Base-by-base conservation (phyloP, 495 filamentous ascomycete genomes). In the Sordaria brevicollis region DNA sequence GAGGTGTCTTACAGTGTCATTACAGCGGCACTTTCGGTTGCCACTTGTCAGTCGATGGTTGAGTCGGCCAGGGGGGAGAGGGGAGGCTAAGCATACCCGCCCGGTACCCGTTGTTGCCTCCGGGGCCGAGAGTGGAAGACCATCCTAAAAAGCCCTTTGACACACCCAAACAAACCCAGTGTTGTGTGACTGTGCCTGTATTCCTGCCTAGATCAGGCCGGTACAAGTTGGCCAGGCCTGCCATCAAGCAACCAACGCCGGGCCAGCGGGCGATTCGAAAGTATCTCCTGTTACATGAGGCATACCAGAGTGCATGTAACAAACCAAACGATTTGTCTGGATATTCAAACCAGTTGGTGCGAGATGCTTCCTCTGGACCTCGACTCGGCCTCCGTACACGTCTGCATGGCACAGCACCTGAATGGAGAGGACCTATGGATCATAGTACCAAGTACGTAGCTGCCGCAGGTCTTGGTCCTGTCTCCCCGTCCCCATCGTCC, bases 11-110 rank as follows among this genome's bases (percentile, higher is more conserved):
- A 66, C 72, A 73, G 67, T 71, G 65, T 75, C 74, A 76, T 74
- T 77, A 75, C 73, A 68, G 66, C 68, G 76, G 77, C 71, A 78
- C 74, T 74, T 72, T 75, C 72, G 74, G 76, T 79, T 80, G 78
- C 78, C 78, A 80, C 78, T 79, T 80, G 78, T 76, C 78, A 80
- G 71, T 77, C 76, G 71, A 75, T 77, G 75, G 74, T 75, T 76
- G 78, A 74, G 75, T 72, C 65, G 68, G 70, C 70, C 67, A 70
- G 68, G 72, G 75, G 69, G 74, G 73, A 39, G 49, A 37, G 71
- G 65, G 68, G 67, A 74, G 74, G 76, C 75, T 78, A 76, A 76
- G 74, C 71, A 70, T 71, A 74, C 73, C 72, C 74, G 72, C 75
- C 76, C 72, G 77, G 69, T 73, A 74, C 71, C 76, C 74, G 70